Base-by-base conservation (phyloP, 2,329 filamentous ascomycete species). In the Aspergillus calidoustus region DNA sequence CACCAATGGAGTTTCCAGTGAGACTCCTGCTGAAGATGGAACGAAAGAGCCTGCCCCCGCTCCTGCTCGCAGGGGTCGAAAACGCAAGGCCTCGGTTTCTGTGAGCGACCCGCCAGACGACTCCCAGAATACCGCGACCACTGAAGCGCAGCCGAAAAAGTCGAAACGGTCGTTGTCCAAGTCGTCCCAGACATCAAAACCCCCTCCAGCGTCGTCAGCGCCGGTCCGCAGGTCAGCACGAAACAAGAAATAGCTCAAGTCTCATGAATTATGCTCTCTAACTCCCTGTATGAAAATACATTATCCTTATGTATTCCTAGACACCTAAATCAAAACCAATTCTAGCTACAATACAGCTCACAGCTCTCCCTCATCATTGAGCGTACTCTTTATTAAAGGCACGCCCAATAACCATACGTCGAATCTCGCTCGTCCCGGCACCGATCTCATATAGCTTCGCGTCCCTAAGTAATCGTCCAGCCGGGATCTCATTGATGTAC, bases 401-500 rank as follows among this genome's bases (percentile, higher is more conserved):
- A 67, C 93, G 84, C 30, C 95, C 94, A 73, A 99, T 97, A 4
- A 99, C 92, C 87, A 98, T 96, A 66, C 93, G 85, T 67, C 95
- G 84, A 54, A 99, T 89, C 80, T 99, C 95, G 63, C 92, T 97
- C 3, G 95, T 98, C 6, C 95, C 95, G 5, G 95, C 95, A 1
- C 95, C 95, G 74, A 99, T 98, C 80, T 98, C 95, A 76, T 99
- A 99, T 63, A 99, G 77, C 74, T 90, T 90, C 4, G 88, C 87
- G 78, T 90, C 88, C 72, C 95, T 81, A 69, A 98, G 79, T 67
- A 98, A 84, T 66, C 94, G 84, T 23, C 93, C 96, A 0, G 92
- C 93, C 0, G 92, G 89, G 81, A 98, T 92, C 80, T 99, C 95
- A 77, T 97, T 96, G 69, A 96, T 87, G 74, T 98, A 98, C 3